Percentiles rank a stretch among this genome's conserved stretches.
phyloP scores from a whole-genome alignment of 2,329 filamentous ascomycete genomes.

The Aspergillus novoparasiticus region DNA sequence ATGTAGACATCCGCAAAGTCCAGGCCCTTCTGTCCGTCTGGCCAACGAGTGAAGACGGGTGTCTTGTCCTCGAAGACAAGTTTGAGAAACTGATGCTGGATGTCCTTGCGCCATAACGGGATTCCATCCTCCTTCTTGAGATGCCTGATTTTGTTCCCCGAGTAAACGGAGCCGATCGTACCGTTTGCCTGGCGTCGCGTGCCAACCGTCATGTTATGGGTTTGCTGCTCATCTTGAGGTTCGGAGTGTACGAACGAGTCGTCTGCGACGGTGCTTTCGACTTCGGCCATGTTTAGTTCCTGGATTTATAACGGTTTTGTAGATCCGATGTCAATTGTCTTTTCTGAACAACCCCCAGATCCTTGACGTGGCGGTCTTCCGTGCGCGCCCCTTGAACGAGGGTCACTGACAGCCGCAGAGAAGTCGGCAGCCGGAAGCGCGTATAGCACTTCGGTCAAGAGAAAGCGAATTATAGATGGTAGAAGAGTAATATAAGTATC shows the following conservation, averaged over 20 bases:
- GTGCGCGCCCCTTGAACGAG: slow-evolving; percentile 3
- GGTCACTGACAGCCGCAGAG: slow-evolving; percentile 4
- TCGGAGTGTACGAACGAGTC: slow-evolving; percentile 41
- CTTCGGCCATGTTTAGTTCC: slow-evolving; percentile 34
- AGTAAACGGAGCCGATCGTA: slow-evolving; percentile 67
- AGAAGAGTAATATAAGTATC: background rate
- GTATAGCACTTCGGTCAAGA: background rate
- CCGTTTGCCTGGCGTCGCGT: slow-evolving; percentile 66
- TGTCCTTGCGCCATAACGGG: slow-evolving; percentile 68
- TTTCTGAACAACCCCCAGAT: background rate
- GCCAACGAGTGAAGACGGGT: slow-evolving; percentile 85
- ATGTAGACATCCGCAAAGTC: slow-evolving; percentile 95
- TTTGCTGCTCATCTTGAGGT: slow-evolving; percentile 38
- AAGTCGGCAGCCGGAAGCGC: slow-evolving; percentile 3
- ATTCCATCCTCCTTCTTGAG: slow-evolving; percentile 69
- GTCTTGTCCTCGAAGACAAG: slow-evolving; percentile 64
- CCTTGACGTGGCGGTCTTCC: background rate
- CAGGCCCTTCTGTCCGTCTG: slow-evolving; percentile 73
- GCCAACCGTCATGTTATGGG: slow-evolving; percentile 47
- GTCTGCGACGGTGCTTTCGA: slow-evolving; percentile 36
- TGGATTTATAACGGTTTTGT: background rate
- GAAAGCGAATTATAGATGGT: background rate
- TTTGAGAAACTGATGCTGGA: slow-evolving; percentile 66
- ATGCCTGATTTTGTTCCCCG: slow-evolving; percentile 68
- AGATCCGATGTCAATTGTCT: background rate